phyloP scores from a whole-genome alignment of 306 rosid genomes.

The Dryas octopetala region DNA sequence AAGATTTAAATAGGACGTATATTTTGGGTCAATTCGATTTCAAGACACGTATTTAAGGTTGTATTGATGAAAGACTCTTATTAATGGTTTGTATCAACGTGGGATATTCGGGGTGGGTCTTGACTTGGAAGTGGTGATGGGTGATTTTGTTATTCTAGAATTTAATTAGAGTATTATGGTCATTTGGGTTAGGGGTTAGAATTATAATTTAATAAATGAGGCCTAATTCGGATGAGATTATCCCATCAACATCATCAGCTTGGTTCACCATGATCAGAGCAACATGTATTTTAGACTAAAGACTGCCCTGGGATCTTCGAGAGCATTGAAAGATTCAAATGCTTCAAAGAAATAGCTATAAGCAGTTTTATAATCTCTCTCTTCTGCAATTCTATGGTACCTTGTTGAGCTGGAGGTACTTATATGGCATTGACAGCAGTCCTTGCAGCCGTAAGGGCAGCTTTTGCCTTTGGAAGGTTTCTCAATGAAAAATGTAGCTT shows the following conservation, averaged over 20 bases:
- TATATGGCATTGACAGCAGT: constrained; percentile 95
- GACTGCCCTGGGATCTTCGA: constrained; percentile 86
- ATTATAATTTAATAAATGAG: neutral
- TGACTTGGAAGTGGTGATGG: too few relatives aligned
- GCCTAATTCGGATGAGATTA: constrained; percentile 86
- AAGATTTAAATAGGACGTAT: too few relatives aligned
- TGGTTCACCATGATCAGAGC: constrained; percentile 90
- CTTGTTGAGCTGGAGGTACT: constrained; percentile 98
- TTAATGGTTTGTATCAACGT: too few relatives aligned
- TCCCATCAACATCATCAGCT: constrained; percentile 87
- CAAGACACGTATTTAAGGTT: too few relatives aligned
- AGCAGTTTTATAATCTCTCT: constrained; percentile 87
- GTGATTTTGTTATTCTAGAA: too few relatives aligned
- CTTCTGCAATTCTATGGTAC: constrained; percentile 88
- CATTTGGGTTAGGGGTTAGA: too few relatives aligned
- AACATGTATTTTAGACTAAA: constrained; percentile 92
- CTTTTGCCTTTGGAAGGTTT: constrained; percentile 23
- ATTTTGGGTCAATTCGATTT: too few relatives aligned
- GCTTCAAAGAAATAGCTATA: constrained; percentile 94
- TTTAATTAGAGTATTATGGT: too few relatives aligned
- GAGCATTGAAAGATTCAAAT: constrained; percentile 89
- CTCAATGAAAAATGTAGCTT: too few relatives aligned
- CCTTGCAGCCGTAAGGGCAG: constrained; percentile 92
- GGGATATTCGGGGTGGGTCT: too few relatives aligned
- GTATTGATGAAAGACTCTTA: too few relatives aligned